Conservation (phyloP, 2,329 filamentous ascomycete species). For the Venturiaceae sp. region DNA sequence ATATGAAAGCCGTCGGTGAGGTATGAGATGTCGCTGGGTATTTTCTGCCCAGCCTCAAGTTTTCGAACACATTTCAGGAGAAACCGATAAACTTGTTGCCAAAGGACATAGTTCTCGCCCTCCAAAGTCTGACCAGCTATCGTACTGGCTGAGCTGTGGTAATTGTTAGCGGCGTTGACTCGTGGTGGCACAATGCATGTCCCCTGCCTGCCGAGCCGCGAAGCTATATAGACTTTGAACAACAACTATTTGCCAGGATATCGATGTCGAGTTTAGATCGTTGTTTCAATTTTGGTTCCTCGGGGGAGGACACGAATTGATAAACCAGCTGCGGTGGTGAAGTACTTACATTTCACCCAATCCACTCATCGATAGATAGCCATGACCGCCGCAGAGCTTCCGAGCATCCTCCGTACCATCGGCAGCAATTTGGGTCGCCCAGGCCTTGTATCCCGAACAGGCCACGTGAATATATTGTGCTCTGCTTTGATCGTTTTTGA, state of each 20-base stretch:
- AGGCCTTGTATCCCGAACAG: slow-evolving; percentile 43
- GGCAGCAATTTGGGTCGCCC: slow-evolving; percentile 42
- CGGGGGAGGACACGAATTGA: too few species aligned
- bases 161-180: too few species aligned
- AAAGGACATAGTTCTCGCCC: slow-evolving; percentile 33
- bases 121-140: slow-evolving; percentile 23
- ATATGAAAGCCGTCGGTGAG: slow-evolving; percentile 3
- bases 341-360: slow-evolving; percentile 20
- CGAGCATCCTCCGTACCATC: slow-evolving; percentile 37
- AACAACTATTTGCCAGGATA: too few species aligned
- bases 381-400: slow-evolving; percentile 28
- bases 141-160: slow-evolving; percentile 10
- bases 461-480: slow-evolving; percentile 43
- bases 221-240: too few species aligned
- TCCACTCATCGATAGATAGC: slow-evolving; percentile 24
- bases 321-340: background rate
- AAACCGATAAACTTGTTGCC: slow-evolving; percentile 26
- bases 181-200: too few species aligned
- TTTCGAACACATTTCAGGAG: slow-evolving; percentile 18
- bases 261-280: too few species aligned
- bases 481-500: slow-evolving; percentile 37
- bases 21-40: slow-evolving; percentile 8
- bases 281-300: too few species aligned
- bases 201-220: too few species aligned
- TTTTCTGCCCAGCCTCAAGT: slow-evolving; percentile 9